These are phyloP conservation scores for Exophiala viscosa DNA, from an alignment of 2,329 filamentous ascomycete genomes.

Conservation along the genomic window DNA sequence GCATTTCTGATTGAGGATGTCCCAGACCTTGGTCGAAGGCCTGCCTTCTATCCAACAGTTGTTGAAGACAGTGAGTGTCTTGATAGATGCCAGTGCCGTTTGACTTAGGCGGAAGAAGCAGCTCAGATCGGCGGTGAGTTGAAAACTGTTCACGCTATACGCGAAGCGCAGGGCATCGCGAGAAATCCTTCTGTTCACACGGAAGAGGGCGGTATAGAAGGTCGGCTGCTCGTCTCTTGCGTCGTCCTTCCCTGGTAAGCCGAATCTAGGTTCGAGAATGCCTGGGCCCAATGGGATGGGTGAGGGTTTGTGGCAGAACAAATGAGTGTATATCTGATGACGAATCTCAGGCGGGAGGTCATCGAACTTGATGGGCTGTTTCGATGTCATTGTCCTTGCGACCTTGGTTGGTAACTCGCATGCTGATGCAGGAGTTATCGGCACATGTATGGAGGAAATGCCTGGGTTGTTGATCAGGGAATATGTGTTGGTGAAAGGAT, in stretches of 20 bases:
- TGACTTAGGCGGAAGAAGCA: conserved; percentile 9
- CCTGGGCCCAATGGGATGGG: conserved; percentile 12
- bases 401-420: neutral
- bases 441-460: too few relatives aligned
- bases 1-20: conserved; percentile 11
- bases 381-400: neutral
- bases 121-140: conserved; percentile 11
- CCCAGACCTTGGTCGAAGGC: conserved; percentile 6
- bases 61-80: conserved; percentile 10
- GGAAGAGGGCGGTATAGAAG: conserved; percentile 18
- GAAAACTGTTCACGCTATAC: conserved; percentile 18
- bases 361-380: neutral
- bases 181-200: conserved; percentile 20
- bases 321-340: conserved; percentile 16
- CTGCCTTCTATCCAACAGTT: conserved; percentile 7
- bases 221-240: conserved; percentile 3
- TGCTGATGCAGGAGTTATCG: too few relatives aligned
- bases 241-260: neutral
- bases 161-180: conserved; percentile 20
- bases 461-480: too few relatives aligned
- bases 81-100: conserved; percentile 18
- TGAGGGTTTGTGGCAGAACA: conserved; percentile 16
- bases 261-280: neutral
- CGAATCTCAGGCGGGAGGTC: conserved; percentile 21
- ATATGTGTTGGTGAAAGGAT: too few relatives aligned